These are phyloP conservation scores for Penicillium pulvis DNA, from an alignment of 495 filamentous ascomycete genomes.

Conservation along the genomic window DNA sequence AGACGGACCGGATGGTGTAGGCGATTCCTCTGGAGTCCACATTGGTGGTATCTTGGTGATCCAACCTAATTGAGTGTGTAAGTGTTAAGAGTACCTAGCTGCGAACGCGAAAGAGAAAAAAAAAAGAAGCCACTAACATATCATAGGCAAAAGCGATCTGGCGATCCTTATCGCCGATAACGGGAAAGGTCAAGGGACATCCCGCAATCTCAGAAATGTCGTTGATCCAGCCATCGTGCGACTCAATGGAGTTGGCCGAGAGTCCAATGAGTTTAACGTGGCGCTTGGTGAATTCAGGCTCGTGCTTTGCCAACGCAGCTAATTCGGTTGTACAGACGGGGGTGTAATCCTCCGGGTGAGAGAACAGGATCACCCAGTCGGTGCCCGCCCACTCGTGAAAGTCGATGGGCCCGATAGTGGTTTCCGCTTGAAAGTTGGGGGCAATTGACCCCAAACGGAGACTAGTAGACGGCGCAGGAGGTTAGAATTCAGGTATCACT, in stretches of 20 bases:
- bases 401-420: constrained; percentile 6
- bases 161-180: constrained; percentile 12
- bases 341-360: constrained; percentile 6
- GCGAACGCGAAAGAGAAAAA: background rate
- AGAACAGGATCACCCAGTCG: constrained; percentile 8
- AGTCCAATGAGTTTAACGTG: constrained; percentile 9
- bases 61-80: background rate
- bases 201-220: constrained; percentile 12
- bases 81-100: background rate
- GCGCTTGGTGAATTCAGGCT: constrained; percentile 9
- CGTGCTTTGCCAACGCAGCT: constrained; percentile 8
- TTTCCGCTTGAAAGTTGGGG: constrained; percentile 7
- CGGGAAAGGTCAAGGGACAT: constrained; percentile 10
- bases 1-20: constrained; percentile 11
- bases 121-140: background rate
- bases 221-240: constrained; percentile 12
- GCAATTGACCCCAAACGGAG: constrained; percentile 8
- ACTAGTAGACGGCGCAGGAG: background rate
- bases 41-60: constrained; percentile 2
- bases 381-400: constrained; percentile 4
- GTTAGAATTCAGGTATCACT: background rate
- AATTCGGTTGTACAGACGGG: constrained; percentile 1
- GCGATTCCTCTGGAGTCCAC: constrained; percentile 9
- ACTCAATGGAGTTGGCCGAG: constrained; percentile 11
- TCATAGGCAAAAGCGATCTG: constrained; percentile 4